Evolutionary conservation across 257 asterid genomes (phyloP).

Genomic region (Solanum infundibuliforme): DNA sequence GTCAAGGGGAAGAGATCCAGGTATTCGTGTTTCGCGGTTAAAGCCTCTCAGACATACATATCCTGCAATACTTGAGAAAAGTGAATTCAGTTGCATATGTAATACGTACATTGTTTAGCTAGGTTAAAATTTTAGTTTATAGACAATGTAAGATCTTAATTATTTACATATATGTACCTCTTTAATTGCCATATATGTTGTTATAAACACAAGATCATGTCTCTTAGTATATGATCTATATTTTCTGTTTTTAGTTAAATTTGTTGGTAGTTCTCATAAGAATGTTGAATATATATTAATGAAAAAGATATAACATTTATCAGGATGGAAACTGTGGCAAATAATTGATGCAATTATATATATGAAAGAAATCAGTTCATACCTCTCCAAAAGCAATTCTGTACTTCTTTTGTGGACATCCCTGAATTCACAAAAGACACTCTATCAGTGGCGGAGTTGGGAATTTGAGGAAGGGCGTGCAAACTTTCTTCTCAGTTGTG

Average conservation of each 20-base stretch:
- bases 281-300: background rate
- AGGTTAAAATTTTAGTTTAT: background rate
- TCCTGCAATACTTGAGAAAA: slow-evolving; percentile 1
- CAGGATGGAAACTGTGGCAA: background rate
- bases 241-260: background rate
- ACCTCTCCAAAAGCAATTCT: slow-evolving; percentile 19
- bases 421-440: slow-evolving; percentile 7
- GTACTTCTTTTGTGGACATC: slow-evolving; percentile 14
- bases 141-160: background rate
- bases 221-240: background rate
- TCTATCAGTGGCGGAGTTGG: background rate
- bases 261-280: background rate
- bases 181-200: background rate
- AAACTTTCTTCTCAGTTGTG: background rate
- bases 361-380: background rate
- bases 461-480: background rate
- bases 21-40: slow-evolving; percentile 10
- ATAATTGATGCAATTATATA: background rate
- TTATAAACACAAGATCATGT: background rate
- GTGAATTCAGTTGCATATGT: background rate
- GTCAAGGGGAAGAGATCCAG: slow-evolving; percentile 9
- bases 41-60: slow-evolving; percentile 20
- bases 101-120: background rate
- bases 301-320: background rate
- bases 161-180: background rate